phyloP scores from a whole-genome alignment of 2,329 filamentous ascomycete genomes.

The Trichophyton benhamiae region DNA sequence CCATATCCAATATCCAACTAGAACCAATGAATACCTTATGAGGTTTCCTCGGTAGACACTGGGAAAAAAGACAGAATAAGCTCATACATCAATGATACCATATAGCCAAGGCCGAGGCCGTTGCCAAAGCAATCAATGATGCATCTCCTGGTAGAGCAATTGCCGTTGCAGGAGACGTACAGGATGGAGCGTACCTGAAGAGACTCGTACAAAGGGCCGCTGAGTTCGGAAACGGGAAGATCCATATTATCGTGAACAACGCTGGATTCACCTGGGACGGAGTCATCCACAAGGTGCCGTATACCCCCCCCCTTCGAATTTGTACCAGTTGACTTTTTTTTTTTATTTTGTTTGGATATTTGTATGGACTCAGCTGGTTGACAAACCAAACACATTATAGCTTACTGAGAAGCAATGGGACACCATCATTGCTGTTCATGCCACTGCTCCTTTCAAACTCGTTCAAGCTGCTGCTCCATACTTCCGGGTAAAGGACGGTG shows the following conservation, averaged over 20 bases:
- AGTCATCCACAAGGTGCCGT: slow-evolving; percentile 63
- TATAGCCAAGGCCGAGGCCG: slow-evolving; percentile 54
- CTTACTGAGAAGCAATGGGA: slow-evolving; percentile 88
- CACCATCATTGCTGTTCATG: slow-evolving; percentile 71
- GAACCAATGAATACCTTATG: not conserved
- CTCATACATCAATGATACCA: not conserved
- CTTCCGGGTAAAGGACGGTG: slow-evolving; percentile 76
- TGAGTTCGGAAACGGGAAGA: slow-evolving; percentile 73
- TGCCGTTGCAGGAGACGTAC: slow-evolving; percentile 63
- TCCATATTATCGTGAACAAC: slow-evolving; percentile 85
- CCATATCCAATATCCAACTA: not conserved
- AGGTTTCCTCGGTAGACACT: not conserved
- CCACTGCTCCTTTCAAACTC: slow-evolving; percentile 74
- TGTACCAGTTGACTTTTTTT: not conserved
- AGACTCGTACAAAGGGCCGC: slow-evolving; percentile 62
- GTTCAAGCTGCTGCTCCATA: slow-evolving; percentile 69
- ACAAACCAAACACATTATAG: slow-evolving; percentile 20
- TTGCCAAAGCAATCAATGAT: slow-evolving; percentile 58
- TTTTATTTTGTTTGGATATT: too few species aligned
- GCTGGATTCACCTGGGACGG: slow-evolving; percentile 89
- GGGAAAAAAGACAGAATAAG: not conserved
- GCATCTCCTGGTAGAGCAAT: slow-evolving; percentile 53
- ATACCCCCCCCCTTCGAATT: not conserved
- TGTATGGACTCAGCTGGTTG: not conserved
- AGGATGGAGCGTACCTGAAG: slow-evolving; percentile 57